Evolutionary conservation across 2,329 filamentous ascomycete genomes (phyloP).

Genomic region (Colletotrichum sp.): DNA sequence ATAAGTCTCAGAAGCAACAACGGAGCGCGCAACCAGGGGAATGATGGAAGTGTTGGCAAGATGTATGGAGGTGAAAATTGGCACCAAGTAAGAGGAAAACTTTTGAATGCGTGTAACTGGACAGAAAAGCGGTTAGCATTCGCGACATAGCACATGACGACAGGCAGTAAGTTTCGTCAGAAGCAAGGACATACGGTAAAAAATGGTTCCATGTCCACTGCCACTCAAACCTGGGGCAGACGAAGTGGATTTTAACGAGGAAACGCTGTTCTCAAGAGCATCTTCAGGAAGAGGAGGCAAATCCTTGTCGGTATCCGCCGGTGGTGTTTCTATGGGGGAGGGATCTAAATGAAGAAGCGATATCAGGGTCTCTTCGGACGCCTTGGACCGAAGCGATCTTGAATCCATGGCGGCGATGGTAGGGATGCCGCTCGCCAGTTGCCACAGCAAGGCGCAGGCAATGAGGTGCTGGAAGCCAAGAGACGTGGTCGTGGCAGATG

Average conservation of each 20-base stretch:
- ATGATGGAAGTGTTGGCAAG: conserved; percentile 83
- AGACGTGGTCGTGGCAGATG: background rate
- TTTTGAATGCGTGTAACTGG: conserved; percentile 79
- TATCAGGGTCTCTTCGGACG: conserved; percentile 23
- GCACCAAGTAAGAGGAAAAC: conserved; percentile 88
- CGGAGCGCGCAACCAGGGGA: conserved; percentile 74
- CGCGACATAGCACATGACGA: background rate
- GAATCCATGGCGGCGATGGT: conserved; percentile 10
- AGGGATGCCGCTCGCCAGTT: background rate
- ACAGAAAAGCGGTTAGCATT: background rate
- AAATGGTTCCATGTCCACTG: conserved; percentile 71
- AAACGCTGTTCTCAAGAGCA: conserved; percentile 32
- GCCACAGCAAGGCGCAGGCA: background rate
- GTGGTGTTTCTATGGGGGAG: conserved; percentile 57
- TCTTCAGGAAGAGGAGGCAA: conserved; percentile 43
- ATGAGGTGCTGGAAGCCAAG: background rate
- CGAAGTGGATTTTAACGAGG: conserved; percentile 45
- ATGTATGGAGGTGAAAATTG: conserved; percentile 78
- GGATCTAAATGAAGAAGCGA: conserved; percentile 26
- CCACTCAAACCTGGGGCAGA: conserved; percentile 63
- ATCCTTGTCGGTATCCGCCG: conserved; percentile 55
- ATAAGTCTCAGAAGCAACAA: conserved; percentile 80
- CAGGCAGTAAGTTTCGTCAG: background rate
- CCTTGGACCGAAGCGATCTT: conserved; percentile 14
- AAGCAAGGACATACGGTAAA: conserved; percentile 66